Evolutionary conservation across 768 basidiomycete species (phyloP).

Genomic region (Tubosaeta sp.): DNA sequence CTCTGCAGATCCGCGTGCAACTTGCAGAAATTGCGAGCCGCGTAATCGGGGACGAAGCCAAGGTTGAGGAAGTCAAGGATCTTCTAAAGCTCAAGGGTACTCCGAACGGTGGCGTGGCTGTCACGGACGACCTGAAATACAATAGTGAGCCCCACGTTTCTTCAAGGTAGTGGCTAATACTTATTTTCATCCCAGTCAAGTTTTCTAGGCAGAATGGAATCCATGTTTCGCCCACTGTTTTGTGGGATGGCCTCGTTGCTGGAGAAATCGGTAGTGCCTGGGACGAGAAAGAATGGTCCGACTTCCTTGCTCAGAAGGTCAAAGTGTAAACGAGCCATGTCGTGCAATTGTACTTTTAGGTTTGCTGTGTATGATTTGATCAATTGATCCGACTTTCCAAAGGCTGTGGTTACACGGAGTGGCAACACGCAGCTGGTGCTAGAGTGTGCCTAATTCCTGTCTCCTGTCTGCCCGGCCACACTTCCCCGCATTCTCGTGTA

Average conservation of each 20-base stretch:
- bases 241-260: constrained; percentile 74
- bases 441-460: neutral
- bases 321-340: constrained; percentile 32
- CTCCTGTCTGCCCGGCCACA: neutral
- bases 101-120: constrained; percentile 77
- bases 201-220: constrained; percentile 87
- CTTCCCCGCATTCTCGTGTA: neutral
- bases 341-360: neutral
- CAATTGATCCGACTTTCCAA: too few species aligned
- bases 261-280: constrained; percentile 77
- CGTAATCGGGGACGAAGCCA: constrained; percentile 44
- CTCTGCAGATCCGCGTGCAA: constrained; percentile 69
- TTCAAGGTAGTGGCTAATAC: neutral
- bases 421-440: too few species aligned
- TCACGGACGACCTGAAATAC: constrained; percentile 86
- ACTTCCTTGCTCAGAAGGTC: constrained; percentile 65
- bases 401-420: too few species aligned
- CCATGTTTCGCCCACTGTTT: constrained; percentile 82
- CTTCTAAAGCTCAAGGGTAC: constrained; percentile 56
- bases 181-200: constrained; percentile 56
- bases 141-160: constrained; percentile 50
- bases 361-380: neutral
- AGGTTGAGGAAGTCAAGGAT: constrained; percentile 53
- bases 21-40: constrained; percentile 56
- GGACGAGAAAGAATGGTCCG: constrained; percentile 76